Percentiles rank a stretch among this genome's conserved stretches.
phyloP scores from a whole-genome alignment of 257 asterid species.

The Solanum raphanifolium region DNA sequence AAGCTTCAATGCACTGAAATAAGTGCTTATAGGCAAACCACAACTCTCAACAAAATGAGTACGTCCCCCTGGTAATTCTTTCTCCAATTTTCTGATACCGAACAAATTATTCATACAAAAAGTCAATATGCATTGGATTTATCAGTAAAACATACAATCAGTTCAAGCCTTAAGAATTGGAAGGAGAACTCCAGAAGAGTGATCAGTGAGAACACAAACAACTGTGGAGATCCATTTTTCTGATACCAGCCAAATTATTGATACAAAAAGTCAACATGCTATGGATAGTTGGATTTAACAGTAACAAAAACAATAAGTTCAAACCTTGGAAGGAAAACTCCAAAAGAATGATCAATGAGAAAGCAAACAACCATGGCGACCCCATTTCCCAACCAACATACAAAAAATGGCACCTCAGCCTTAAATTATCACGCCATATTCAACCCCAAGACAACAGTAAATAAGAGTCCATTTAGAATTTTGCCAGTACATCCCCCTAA shows the following conservation, averaged over 20 bases:
- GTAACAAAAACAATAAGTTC: background rate
- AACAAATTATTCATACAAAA: background rate
- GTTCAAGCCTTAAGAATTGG: background rate
- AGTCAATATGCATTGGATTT: background rate
- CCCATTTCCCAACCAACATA: background rate
- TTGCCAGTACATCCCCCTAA: background rate
- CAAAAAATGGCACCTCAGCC: background rate
- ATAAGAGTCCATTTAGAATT: background rate
- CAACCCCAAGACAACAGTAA: background rate
- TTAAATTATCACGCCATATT: background rate
- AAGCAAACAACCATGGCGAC: background rate
- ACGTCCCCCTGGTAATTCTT: slow-evolving; percentile 74
- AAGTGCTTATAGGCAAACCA: slow-evolving; percentile 83
- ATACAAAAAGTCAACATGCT: background rate
- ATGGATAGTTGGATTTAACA: background rate
- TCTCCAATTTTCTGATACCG: slow-evolving; percentile 59
- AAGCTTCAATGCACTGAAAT: slow-evolving; percentile 80
- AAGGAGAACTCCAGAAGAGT: background rate
- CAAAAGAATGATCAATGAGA: background rate
- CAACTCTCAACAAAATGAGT: slow-evolving; percentile 72
- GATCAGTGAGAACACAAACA: background rate
- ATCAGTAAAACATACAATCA: background rate
- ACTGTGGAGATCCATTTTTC: slow-evolving; percentile 36
- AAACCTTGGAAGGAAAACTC: background rate
- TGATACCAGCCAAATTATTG: slow-evolving; percentile 11